A percentile compares a stretch with the other conserved stretches of the same genome.
phyloP scores from a whole-genome alignment of 2,329 filamentous ascomycete genomes.

The Penicillium janthinellum region DNA sequence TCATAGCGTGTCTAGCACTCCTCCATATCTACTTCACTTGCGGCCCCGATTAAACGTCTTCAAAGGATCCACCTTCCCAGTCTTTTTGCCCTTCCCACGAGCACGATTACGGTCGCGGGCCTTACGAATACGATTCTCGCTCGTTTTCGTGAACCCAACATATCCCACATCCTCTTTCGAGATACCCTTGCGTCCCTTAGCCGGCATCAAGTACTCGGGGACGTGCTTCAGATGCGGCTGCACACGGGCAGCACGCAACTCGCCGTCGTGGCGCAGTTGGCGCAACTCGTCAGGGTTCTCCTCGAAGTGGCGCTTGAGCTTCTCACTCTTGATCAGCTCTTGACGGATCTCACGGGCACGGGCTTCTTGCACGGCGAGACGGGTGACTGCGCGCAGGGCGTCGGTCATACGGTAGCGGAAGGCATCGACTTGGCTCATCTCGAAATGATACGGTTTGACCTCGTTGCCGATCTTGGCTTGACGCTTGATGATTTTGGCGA shows the following conservation, averaged over 20 bases:
- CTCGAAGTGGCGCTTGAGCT: slow-evolving; percentile 92
- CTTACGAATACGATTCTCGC: slow-evolving; percentile 56
- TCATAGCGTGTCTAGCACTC: slow-evolving; percentile 18
- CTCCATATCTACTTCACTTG: slow-evolving; percentile 36
- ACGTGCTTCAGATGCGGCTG: slow-evolving; percentile 93
- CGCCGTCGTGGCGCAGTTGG: slow-evolving; percentile 86
- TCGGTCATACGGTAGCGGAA: slow-evolving; percentile 96
- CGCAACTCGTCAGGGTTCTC: slow-evolving; percentile 90
- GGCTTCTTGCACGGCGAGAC: slow-evolving; percentile 86
- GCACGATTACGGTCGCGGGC: slow-evolving; percentile 48
- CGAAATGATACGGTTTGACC: slow-evolving; percentile 88
- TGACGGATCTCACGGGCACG: slow-evolving; percentile 83
- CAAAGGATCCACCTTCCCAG: slow-evolving; percentile 75
- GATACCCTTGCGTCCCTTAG: slow-evolving; percentile 69
- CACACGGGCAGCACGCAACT: slow-evolving; percentile 77
- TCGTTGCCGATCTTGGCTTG: slow-evolving; percentile 78
- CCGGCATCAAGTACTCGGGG: slow-evolving; percentile 88
- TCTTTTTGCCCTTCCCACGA: slow-evolving; percentile 53
- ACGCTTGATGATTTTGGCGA: slow-evolving; percentile 76
- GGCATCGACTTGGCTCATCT: slow-evolving; percentile 89
- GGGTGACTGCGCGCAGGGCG: slow-evolving; percentile 84
- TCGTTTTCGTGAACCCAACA: slow-evolving; percentile 63
- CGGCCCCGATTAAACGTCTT: slow-evolving; percentile 75
- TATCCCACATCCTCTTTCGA: slow-evolving; percentile 71
- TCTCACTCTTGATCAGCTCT: slow-evolving; percentile 90